These are phyloP conservation scores for Salvia hispanica DNA, from an alignment of 257 asterid genomes.

Conservation along the genomic window DNA sequence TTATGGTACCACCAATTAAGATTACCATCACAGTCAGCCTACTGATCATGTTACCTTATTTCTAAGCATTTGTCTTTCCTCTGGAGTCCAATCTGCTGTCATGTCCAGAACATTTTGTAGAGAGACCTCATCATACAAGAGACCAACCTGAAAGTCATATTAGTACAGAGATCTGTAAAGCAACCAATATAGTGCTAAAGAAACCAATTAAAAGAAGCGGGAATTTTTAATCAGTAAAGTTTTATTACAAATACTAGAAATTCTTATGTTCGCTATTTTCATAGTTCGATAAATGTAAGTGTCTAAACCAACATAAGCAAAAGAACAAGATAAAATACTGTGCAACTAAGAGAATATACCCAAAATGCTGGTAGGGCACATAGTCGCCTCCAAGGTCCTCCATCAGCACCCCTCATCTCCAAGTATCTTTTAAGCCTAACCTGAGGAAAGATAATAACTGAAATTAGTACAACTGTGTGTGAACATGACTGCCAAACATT, in stretches of 20 bases:
- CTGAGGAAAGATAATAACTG: slow-evolving; percentile 43
- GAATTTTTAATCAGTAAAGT: slow-evolving; percentile 2
- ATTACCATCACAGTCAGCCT: slow-evolving; percentile 4
- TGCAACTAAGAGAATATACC: slow-evolving; percentile 45
- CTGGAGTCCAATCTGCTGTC: slow-evolving; percentile 86
- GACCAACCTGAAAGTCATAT: slow-evolving; percentile 66
- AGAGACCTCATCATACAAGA: slow-evolving; percentile 83
- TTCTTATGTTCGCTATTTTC: not conserved
- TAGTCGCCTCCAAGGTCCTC: slow-evolving; percentile 98
- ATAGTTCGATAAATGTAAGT: not conserved
- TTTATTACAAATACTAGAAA: too few species aligned
- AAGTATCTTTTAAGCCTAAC: slow-evolving; percentile 95
- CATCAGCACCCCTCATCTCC: slow-evolving; percentile 99
- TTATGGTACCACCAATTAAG: not conserved
- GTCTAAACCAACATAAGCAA: not conserved
- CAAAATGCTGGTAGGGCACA: slow-evolving; percentile 98
- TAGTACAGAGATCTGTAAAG: slow-evolving; percentile 4
- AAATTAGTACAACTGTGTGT: slow-evolving; percentile 27
- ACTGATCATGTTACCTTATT: slow-evolving; percentile 59
- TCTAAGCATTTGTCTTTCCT: slow-evolving; percentile 87
- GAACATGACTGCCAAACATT: slow-evolving; percentile 8
- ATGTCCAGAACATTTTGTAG: slow-evolving; percentile 82
- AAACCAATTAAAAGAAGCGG: slow-evolving; percentile 12
- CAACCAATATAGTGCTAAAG: slow-evolving; percentile 4
- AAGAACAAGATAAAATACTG: not conserved